Evolutionary conservation across 2,329 filamentous ascomycete genomes (phyloP), one percentile per base, ranked within the genome.

Genomic region (Stachybotrys chlorohalonatus): DNA sequence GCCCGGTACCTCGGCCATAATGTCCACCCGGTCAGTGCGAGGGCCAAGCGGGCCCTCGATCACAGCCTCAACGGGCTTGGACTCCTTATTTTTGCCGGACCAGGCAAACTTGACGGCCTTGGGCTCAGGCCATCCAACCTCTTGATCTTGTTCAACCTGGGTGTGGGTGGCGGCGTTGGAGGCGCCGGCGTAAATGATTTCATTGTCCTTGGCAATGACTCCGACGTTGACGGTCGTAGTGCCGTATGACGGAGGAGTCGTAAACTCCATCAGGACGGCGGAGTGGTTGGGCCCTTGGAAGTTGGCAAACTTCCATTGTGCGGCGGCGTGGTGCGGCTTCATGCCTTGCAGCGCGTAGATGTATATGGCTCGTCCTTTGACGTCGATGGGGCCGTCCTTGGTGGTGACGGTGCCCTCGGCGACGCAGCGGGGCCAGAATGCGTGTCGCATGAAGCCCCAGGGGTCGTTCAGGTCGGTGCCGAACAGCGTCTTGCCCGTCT

Each of bases 241-340:
- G 39, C 89, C 94, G 67, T 99, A 99, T 5, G 93, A 96, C 5
- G 89, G 84, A 31, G 94, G 95, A 1, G 94, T 99, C 45, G 85
- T 95, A 71, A 86, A 99, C 71, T 97, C 89, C 94, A 99, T 99
- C 77, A 97, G 78, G 60, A 95, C 75, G 31, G 92, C 93, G 31
- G 92, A 94, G 75, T 90, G 88, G 17, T 79, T 90, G 24, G 90
- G 87, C 13, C 89, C 86, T 69, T 97, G 92, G 76, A 96, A 96
- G 73, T 92, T 84, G 71, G 83, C 80, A 75, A 96, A 99, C 73
- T 94, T 96, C 94, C 94, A 99, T 59, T 82, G 84, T 32, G 89
- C 85, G 58, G 93, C 92, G 56, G 91, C 89, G 69, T 99, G 95
- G 71, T 99, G 94, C 47, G 94, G 94, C 81, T 99, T 99, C 93